phyloP scores from a whole-genome alignment of 1,284 basidiomycete species.

The Cutaneotrichosporon curvatum region DNA sequence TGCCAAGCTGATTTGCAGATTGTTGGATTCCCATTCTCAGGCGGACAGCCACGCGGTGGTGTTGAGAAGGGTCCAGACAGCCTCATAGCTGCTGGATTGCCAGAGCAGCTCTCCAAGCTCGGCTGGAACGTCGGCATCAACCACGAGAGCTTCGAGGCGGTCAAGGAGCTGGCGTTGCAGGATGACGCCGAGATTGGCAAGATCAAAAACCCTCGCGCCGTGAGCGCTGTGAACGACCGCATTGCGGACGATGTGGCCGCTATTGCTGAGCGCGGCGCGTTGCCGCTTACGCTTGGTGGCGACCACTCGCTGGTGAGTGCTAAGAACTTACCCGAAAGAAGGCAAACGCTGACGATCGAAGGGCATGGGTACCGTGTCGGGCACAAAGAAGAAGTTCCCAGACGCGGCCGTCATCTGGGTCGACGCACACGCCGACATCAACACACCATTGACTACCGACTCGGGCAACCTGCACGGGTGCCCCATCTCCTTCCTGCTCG shows the following conservation, averaged over 20 bases:
- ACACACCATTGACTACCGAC: conserved; percentile 76
- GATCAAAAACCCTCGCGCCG: conserved; percentile 79
- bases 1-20: conserved; percentile 48
- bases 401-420: conserved; percentile 83
- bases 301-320: conserved; percentile 78
- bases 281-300: conserved; percentile 91
- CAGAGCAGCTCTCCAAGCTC: conserved; percentile 65
- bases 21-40: conserved; percentile 63
- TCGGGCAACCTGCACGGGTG: conserved; percentile 97
- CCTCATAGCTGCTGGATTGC: conserved; percentile 74
- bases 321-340: background rate
- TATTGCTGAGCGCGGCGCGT: conserved; percentile 67
- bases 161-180: conserved; percentile 45
- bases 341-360: conserved; percentile 33
- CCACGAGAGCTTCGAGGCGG: conserved; percentile 73
- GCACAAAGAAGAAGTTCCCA: conserved; percentile 50
- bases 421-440: conserved; percentile 91
- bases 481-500: conserved; percentile 91
- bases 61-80: conserved; percentile 88
- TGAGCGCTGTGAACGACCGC: conserved; percentile 72
- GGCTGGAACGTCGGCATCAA: conserved; percentile 87
- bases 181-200: conserved; percentile 75
- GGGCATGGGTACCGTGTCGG: conserved; percentile 73
- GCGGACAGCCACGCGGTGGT: conserved; percentile 60
- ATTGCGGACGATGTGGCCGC: conserved; percentile 69